phyloP scores from a whole-genome alignment of 2,329 filamentous ascomycete species.

The Curvularia lunata region DNA sequence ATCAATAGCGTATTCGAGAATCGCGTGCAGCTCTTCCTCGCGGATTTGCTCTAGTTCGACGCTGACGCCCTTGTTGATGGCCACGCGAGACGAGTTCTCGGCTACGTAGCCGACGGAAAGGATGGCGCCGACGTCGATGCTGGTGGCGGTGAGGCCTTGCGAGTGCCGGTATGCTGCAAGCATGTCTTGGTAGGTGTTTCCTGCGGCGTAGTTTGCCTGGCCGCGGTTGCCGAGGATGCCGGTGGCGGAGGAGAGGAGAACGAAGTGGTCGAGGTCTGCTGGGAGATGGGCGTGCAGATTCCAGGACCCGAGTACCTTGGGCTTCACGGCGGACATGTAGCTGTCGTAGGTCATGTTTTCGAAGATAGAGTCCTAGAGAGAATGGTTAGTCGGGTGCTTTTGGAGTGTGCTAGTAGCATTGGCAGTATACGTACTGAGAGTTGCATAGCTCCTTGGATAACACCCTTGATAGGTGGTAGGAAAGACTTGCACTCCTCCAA shows the following conservation, averaged over 20 bases:
- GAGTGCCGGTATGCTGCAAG: constrained; percentile 14
- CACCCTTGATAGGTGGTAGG: background rate
- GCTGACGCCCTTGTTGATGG: constrained; percentile 5
- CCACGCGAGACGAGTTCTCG: background rate
- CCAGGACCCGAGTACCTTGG: constrained; percentile 42
- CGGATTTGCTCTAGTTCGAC: constrained; percentile 5
- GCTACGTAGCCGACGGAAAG: constrained; percentile 5
- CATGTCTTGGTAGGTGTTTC: constrained; percentile 8
- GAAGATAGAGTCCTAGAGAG: constrained; percentile 4
- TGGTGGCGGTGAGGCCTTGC: background rate
- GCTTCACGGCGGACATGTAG: constrained; percentile 5
- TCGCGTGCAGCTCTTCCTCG: constrained; percentile 3
- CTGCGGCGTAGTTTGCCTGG: constrained; percentile 11
- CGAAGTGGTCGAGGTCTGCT: constrained; percentile 20
- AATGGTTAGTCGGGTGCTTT: background rate
- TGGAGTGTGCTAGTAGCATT: background rate
- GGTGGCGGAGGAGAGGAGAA: constrained; percentile 26
- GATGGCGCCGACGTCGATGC: constrained; percentile 5
- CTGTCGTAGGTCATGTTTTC: constrained; percentile 15
- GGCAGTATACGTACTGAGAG: background rate
- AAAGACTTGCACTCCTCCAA: background rate
- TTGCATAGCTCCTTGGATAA: constrained; percentile 3
- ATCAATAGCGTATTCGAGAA: constrained; percentile 3
- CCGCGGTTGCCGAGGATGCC: constrained; percentile 14
- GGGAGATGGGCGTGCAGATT: constrained; percentile 23